These are phyloP conservation scores for Simmondsia chinensis DNA, from an alignment of 148 eudicot genomes.

Conservation along the genomic window DNA sequence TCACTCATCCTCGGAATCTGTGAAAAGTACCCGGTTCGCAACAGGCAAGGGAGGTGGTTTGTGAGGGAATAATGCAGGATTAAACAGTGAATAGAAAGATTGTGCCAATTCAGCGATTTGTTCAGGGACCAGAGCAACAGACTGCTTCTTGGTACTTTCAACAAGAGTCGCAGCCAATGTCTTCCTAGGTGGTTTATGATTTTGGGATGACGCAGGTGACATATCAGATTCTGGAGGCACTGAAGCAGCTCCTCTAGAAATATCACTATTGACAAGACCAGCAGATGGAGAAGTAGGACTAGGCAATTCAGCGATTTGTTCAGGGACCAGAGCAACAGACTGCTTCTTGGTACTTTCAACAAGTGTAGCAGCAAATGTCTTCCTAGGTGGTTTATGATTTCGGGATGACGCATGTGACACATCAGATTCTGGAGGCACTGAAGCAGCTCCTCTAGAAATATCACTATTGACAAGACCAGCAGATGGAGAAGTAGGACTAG, in stretches of 20 bases:
- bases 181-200: conserved; percentile 46
- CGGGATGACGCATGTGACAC: conserved; percentile 16
- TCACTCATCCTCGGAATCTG: conserved; percentile 94
- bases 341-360: conserved; percentile 77
- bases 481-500: conserved; percentile 25
- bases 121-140: conserved; percentile 80
- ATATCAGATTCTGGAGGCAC: conserved; percentile 5
- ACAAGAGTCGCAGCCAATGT: conserved; percentile 79
- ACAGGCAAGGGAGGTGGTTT: conserved; percentile 69
- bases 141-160: conserved; percentile 70
- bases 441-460: conserved; percentile 19
- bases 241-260: conserved; percentile 21
- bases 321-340: conserved; percentile 80
- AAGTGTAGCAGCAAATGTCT: conserved; percentile 74
- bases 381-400: conserved; percentile 43
- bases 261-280: too few relatives aligned
- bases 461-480: conserved; percentile 29
- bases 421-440: conserved; percentile 11
- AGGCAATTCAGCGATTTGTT: conserved; percentile 54
- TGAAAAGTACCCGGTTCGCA: conserved; percentile 80
- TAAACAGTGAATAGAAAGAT: conserved; percentile 67
- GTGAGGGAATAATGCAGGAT: conserved; percentile 77
- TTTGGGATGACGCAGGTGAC: conserved; percentile 17
- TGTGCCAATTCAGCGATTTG: conserved; percentile 56
- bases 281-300: too few relatives aligned